phyloP scores from a whole-genome alignment of 2,329 filamentous ascomycete species.

The Aspergillus flavus region DNA sequence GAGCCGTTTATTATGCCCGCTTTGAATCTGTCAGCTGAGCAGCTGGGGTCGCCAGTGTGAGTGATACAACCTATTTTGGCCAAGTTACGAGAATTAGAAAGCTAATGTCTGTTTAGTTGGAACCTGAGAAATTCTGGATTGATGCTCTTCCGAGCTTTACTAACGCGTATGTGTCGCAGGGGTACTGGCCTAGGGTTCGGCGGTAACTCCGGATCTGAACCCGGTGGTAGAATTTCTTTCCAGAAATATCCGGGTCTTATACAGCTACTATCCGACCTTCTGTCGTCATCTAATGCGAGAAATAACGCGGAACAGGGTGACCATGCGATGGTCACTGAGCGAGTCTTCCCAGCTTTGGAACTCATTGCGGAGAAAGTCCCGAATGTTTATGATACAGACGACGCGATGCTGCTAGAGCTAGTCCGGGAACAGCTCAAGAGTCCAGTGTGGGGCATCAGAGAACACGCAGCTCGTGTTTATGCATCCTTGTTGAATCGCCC shows the following conservation, averaged over 20 bases:
- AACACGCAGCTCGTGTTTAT: slow-evolving; percentile 49
- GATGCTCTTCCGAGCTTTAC: slow-evolving; percentile 82
- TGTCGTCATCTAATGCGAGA: slow-evolving; percentile 28
- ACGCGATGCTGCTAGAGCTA: slow-evolving; percentile 34
- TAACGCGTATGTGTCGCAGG: slow-evolving; percentile 62
- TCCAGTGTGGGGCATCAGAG: slow-evolving; percentile 49
- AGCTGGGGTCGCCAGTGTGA: slow-evolving; percentile 76
- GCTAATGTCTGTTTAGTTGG: slow-evolving; percentile 61
- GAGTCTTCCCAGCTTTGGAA: slow-evolving; percentile 50
- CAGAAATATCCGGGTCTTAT: slow-evolving; percentile 44
- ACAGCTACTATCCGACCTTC: slow-evolving; percentile 38
- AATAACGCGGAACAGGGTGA: slow-evolving; percentile 23
- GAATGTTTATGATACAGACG: slow-evolving; percentile 33
- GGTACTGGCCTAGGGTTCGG: slow-evolving; percentile 53
- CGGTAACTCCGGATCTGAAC: slow-evolving; percentile 47
- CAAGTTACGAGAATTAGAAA: not conserved
- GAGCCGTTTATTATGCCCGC: slow-evolving; percentile 74
- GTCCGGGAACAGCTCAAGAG: slow-evolving; percentile 44
- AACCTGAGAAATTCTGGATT: slow-evolving; percentile 91
- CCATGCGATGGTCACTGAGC: slow-evolving; percentile 42
- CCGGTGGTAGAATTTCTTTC: slow-evolving; percentile 43
- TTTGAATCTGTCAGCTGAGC: slow-evolving; percentile 77
- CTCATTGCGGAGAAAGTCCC: slow-evolving; percentile 49
- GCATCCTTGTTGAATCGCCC: slow-evolving; percentile 39
- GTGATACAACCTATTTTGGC: slow-evolving; percentile 25